Evolutionary conservation across 192 early-diverging fungal genomes (phyloP).

Genomic region (Coemansia sp.): DNA sequence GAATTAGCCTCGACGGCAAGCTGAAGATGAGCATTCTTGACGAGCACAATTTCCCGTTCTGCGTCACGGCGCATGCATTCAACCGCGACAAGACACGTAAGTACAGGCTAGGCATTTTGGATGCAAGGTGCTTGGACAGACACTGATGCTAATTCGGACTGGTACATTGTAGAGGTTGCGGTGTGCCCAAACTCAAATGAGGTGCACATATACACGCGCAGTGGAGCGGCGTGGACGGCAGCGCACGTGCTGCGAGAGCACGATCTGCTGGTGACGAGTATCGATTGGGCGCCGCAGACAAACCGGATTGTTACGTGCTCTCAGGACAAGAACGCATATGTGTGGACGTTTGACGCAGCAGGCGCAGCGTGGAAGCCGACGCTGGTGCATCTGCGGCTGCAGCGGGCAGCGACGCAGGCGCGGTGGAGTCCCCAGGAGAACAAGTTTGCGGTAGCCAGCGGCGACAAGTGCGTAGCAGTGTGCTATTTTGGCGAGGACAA

Average conservation of each 20-base stretch:
- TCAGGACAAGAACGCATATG: slow-evolving; percentile 98
- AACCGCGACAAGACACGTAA: slow-evolving; percentile 86
- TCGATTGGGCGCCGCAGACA: slow-evolving; percentile 94
- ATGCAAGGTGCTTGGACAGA: not conserved
- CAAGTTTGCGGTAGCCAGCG: slow-evolving; percentile 98
- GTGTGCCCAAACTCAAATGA: slow-evolving; percentile 87
- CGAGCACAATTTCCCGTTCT: slow-evolving; percentile 55
- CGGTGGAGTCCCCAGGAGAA: slow-evolving; percentile 93
- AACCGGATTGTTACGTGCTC: slow-evolving; percentile 96
- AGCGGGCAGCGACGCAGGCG: slow-evolving; percentile 92
- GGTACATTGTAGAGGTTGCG: slow-evolving; percentile 70
- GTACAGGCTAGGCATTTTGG: slow-evolving; percentile 12
- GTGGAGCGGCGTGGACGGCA: slow-evolving; percentile 61
- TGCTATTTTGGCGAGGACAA: slow-evolving; percentile 96
- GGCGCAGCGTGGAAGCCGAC: slow-evolving; percentile 78
- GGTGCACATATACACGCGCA: slow-evolving; percentile 82
- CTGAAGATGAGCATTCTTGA: slow-evolving; percentile 44
- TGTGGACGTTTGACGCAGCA: slow-evolving; percentile 78
- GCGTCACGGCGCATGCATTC: slow-evolving; percentile 90
- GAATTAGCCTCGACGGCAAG: not conserved
- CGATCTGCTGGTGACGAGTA: slow-evolving; percentile 89
- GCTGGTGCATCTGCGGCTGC: slow-evolving; percentile 90
- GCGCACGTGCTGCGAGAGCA: slow-evolving; percentile 81
- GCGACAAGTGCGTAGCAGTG: slow-evolving; percentile 85
- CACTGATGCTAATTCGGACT: not conserved